Evolutionary conservation across 345 rosid species (phyloP).

Genomic region (Dipteronia dyeriana): DNA sequence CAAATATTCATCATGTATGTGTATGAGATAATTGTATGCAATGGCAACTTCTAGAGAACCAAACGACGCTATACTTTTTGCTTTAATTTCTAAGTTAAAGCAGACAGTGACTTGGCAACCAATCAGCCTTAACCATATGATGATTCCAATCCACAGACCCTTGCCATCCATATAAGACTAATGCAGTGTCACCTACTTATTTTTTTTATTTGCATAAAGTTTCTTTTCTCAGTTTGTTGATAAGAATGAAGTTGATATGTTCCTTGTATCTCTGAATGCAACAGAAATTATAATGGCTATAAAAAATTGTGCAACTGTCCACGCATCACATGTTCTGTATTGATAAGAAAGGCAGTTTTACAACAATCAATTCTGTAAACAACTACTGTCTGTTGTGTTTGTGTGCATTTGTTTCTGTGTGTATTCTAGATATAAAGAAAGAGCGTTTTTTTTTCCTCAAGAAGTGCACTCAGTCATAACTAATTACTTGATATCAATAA

Average conservation of each 20-base stretch:
- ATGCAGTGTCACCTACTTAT: not conserved
- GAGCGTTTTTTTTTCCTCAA: not conserved
- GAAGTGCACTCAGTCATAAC: not conserved
- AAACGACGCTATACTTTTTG: not conserved
- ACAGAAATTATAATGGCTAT: not conserved
- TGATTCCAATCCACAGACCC: not conserved
- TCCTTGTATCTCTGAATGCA: not conserved
- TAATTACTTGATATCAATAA: not conserved
- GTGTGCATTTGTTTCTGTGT: not conserved
- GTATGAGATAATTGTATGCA: not conserved
- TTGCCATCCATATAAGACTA: not conserved
- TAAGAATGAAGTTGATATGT: not conserved
- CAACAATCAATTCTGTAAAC: slow-evolving; percentile 3
- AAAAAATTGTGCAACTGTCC: not conserved
- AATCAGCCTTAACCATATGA: not conserved
- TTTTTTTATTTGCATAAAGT: not conserved
- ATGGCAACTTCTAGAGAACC: slow-evolving; percentile 6
- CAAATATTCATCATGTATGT: not conserved
- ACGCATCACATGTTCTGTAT: not conserved
- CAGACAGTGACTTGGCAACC: not conserved
- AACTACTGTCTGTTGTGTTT: too few species aligned
- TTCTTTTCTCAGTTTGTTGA: not conserved
- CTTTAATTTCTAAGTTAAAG: not conserved
- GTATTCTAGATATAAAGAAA: not conserved
- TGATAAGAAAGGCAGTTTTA: not conserved